Evolutionary conservation across 2,329 filamentous ascomycete genomes (phyloP).

Genomic region (Botrytis tulipae): DNA sequence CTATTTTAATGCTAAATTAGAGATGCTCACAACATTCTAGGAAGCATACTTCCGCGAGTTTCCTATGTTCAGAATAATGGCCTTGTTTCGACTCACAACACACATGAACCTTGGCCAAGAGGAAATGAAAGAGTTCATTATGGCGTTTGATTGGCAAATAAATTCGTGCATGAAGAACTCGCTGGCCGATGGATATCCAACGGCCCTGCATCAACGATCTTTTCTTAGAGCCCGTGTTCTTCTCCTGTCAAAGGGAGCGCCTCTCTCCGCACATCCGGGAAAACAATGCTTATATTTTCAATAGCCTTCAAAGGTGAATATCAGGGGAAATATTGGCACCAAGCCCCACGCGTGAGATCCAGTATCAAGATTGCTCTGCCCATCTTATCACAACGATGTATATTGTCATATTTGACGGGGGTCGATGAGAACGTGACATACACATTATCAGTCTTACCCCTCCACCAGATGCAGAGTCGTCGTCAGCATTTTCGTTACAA

Average conservation of each 20-base stretch:
- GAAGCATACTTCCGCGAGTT: neutral
- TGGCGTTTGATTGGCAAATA: neutral
- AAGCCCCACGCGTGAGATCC: neutral
- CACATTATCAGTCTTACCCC: neutral
- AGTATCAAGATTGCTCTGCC: neutral
- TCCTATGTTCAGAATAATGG: neutral
- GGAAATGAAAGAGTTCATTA: neutral
- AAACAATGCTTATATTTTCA: neutral
- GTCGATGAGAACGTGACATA: neutral
- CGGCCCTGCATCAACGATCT: neutral
- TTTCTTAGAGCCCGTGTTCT: neutral
- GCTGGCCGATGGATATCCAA: neutral
- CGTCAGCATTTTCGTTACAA: constrained; percentile 1
- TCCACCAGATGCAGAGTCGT: constrained; percentile 9
- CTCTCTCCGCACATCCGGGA: too few species aligned
- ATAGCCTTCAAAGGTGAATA: neutral
- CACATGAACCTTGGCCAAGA: neutral
- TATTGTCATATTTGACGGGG: neutral
- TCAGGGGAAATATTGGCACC: neutral
- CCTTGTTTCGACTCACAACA: neutral
- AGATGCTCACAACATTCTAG: neutral
- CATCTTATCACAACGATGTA: neutral
- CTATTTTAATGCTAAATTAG: too few species aligned
- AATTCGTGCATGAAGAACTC: neutral
- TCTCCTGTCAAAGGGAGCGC: neutral